Percentiles rank a stretch among this genome's conserved stretches.
phyloP scores from a whole-genome alignment of 2,329 filamentous ascomycete genomes.

The Tolypocladium amazonense region DNA sequence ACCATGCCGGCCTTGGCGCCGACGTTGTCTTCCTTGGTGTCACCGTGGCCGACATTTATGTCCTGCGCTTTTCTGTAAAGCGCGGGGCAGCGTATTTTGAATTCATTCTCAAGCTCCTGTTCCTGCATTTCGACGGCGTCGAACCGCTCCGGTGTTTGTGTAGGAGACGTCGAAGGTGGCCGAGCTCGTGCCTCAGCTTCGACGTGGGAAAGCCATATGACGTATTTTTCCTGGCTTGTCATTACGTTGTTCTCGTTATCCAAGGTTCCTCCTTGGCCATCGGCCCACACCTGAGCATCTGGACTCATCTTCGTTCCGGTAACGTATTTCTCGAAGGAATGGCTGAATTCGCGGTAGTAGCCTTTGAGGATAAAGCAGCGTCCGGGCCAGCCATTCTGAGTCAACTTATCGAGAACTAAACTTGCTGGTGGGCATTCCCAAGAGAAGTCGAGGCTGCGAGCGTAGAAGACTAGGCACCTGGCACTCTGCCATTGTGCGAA shows the following conservation, averaged over 20 bases:
- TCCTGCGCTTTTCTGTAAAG: conserved; percentile 34
- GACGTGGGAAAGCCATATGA: conserved; percentile 32
- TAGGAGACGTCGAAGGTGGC: conserved; percentile 24
- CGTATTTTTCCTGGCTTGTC: conserved; percentile 27
- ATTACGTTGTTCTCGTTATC: conserved; percentile 10
- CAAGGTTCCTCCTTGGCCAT: conserved; percentile 11
- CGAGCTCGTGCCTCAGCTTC: conserved; percentile 30
- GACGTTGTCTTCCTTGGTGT: conserved; percentile 23
- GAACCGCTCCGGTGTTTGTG: conserved; percentile 27
- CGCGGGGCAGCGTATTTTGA: conserved; percentile 32
- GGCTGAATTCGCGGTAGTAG: conserved; percentile 43
- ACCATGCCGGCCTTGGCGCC: conserved; percentile 35
- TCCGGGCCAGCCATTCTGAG: conserved; percentile 35
- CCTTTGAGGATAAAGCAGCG: conserved; percentile 45
- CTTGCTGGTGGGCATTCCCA: conserved; percentile 41
- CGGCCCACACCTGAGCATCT: conserved; percentile 27
- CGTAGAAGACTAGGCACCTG: conserved; percentile 42
- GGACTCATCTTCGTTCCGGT: conserved; percentile 30
- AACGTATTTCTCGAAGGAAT: conserved; percentile 41
- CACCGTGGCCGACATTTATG: conserved; percentile 12
- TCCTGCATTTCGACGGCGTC: conserved; percentile 33
- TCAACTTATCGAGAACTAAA: conserved; percentile 33
- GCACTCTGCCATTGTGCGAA: conserved; percentile 37
- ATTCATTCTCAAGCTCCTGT: conserved; percentile 36
- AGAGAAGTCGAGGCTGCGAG: conserved; percentile 34